phyloP scores from a whole-genome alignment of 225 moss, liverwort and hornwort species.

The Asterella californica region DNA sequence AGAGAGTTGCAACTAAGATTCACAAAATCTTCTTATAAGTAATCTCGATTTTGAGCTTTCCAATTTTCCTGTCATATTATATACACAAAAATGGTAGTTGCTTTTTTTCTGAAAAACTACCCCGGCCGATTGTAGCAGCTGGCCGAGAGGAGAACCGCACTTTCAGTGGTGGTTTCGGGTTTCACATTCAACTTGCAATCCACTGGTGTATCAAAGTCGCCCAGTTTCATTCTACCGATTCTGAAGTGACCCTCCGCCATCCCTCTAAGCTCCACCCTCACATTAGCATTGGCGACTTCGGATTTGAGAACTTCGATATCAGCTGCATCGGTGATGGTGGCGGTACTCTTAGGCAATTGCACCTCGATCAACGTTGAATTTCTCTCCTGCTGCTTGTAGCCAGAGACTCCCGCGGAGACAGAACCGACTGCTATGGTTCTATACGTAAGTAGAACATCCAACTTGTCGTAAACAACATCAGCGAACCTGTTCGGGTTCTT shows the following conservation, averaged over 20 bases:
- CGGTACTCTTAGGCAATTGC: background rate
- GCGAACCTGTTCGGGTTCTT: slow-evolving; percentile 19
- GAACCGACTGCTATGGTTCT: background rate
- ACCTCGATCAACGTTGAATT: slow-evolving; percentile 8
- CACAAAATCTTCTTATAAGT: background rate
- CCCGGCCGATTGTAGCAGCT: slow-evolving; percentile 16
- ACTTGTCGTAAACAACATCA: slow-evolving; percentile 6
- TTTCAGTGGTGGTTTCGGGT: background rate
- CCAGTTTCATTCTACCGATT: background rate
- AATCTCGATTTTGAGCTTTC: background rate
- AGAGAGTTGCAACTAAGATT: background rate
- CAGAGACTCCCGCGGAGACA: background rate
- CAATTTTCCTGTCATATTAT: background rate
- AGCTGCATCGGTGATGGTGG: background rate
- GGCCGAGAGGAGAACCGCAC: background rate
- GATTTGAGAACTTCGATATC: background rate
- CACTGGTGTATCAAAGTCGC: slow-evolving; percentile 7
- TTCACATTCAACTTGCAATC: slow-evolving; percentile 7
- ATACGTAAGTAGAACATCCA: slow-evolving; percentile 7
- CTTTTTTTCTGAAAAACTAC: background rate
- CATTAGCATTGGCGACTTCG: slow-evolving; percentile 1
- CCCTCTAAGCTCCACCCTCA: slow-evolving; percentile 12
- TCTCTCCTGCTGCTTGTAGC: slow-evolving; percentile 17
- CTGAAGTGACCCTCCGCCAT: slow-evolving; percentile 11
- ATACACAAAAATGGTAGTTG: slow-evolving; percentile 8